Base-by-base conservation (phyloP, 306 rosid genomes). In the Mimosa bimucronata region DNA sequence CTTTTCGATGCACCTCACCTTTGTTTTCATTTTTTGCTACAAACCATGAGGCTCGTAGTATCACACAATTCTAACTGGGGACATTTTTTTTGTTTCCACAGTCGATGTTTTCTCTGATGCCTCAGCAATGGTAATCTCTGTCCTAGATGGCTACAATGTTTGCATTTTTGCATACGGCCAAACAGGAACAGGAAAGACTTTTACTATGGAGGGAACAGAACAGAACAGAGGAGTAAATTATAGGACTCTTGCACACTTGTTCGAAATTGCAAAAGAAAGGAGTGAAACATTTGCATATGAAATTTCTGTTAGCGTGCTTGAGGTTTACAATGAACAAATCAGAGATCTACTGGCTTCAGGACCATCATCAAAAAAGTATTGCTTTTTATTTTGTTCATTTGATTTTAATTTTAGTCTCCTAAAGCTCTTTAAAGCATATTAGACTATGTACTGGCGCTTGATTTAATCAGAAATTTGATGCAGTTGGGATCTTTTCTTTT, bases 161-260 rank as follows among this genome's bases (percentile, higher is more conserved):
- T 93, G 97, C 77, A 93, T 93, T 68, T 93, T 93, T 91, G 98
- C 98, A 60, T 93, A 91, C 8, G 98, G 98, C 71, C 97, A 93
- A 88, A 93, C 98, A 65, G 98, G 97, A 83, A 93, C 97, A 6
- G 97, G 98, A 65, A 93, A 93, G 85, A 93, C 98, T 62, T 93
- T 93, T 78, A 93, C 98, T 58, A 93, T 93, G 98, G 98, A 93
- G 88, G 98, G 98, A 74, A 89, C 89, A 34, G 88, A 88, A 73
- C 87, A 86, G 62, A 93, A 90, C 26, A 87, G 98, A 85, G 98
- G 98, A 80, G 97, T 93, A 45, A 93, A 93, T 78, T 93, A 93
- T 69, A 86, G 94, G 84, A 93, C 97, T 66, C 97, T 93, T 71
- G 93, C 88, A 82, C 89, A 86, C 68, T 87, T 93, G 89, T 93